Percentiles rank a stretch among this genome's conserved stretches.
Conservation (phyloP, 495 filamentous ascomycete genomes). For the Rhypophila decipiens region DNA sequence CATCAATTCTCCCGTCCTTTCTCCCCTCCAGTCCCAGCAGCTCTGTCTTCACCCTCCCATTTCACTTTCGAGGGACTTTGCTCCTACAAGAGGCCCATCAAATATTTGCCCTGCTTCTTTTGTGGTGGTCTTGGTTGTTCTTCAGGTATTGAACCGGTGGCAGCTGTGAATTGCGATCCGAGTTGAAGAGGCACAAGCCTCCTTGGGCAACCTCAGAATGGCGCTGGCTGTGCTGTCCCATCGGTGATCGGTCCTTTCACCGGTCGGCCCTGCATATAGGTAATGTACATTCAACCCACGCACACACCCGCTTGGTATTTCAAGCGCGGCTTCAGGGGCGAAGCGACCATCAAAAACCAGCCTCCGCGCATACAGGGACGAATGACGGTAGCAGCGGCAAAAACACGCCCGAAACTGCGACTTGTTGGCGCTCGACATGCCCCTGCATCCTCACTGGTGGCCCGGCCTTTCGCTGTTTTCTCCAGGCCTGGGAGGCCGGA, state of each 20-base stretch:
- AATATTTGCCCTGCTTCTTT: no score
- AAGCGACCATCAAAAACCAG: slow-evolving; percentile 9
- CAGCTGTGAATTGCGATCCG: no score
- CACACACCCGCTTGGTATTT: no score
- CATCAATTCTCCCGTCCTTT: no score
- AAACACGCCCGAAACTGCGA: not conserved
- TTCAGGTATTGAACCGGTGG: no score
- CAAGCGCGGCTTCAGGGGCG: slow-evolving; percentile 6
- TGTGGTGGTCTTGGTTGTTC: no score
- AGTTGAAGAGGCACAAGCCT: not conserved
- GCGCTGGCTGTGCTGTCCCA: not conserved
- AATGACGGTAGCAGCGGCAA: not conserved
- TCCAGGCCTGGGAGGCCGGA: no score
- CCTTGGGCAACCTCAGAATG: not conserved
- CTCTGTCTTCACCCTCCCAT: no score
- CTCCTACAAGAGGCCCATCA: no score
- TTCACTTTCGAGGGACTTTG: no score
- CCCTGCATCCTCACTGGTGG: not conserved
- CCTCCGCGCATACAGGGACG: not conserved
- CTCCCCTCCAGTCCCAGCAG: no score
- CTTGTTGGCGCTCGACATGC: not conserved
- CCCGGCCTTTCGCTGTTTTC: not conserved
- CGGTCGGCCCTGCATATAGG: slow-evolving; percentile 14
- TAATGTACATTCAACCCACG: no score
- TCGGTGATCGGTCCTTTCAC: not conserved